Evolutionary conservation across 176 grass and related monocot species (phyloP).

Genomic region (Elymus sibiricus): DNA sequence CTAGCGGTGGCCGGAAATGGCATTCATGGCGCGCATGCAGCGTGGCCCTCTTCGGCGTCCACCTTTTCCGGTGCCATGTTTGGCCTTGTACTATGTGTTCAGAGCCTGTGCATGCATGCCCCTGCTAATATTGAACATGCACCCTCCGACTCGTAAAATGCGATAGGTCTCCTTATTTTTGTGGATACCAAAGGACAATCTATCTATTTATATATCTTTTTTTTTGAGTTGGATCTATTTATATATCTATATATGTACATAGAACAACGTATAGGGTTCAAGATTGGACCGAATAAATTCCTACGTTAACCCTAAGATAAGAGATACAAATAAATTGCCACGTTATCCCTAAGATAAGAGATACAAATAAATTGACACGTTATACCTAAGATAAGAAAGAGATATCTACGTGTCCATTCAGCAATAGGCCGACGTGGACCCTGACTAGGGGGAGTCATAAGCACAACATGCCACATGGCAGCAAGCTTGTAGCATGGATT

Average conservation of each 20-base stretch:
- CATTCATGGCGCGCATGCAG: neutral
- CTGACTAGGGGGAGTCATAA: neutral
- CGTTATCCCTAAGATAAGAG: no score
- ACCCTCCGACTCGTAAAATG: neutral
- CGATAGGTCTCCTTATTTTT: no score
- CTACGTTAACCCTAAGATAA: neutral
- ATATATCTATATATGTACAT: no score
- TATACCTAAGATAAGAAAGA: no score
- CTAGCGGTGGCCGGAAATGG: neutral
- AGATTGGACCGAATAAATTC: neutral
- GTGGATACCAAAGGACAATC: neutral
- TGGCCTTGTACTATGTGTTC: neutral
- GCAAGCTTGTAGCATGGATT: neutral
- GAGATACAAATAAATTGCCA: no score
- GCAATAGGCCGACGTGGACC: no score
- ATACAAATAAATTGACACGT: neutral
- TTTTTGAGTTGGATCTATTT: no score
- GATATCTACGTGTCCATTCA: neutral
- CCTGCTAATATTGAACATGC: neutral
- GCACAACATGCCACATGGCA: neutral
- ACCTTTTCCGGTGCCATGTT: neutral
- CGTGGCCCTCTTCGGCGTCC: neutral
- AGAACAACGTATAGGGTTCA: neutral
- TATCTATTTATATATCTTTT: neutral
- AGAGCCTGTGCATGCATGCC: neutral